Evolutionary conservation across 2,329 filamentous ascomycete species (phyloP).

Genomic region (Blumeriella jaapii): DNA sequence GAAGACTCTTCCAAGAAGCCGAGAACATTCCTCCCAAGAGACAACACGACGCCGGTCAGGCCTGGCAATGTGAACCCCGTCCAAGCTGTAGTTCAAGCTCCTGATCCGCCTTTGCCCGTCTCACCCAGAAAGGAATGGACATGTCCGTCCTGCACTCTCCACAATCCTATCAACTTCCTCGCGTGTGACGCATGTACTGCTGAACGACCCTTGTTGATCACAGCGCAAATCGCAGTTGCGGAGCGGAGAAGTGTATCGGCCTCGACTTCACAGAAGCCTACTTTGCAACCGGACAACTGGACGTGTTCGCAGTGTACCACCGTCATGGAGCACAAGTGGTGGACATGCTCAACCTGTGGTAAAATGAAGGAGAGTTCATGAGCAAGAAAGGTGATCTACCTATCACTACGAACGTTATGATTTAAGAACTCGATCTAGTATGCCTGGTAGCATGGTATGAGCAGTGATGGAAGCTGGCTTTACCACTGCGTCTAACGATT

Average conservation of each 20-base stretch:
- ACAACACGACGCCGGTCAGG: background rate
- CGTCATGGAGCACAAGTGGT: slow-evolving; percentile 42
- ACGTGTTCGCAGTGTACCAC: slow-evolving; percentile 40
- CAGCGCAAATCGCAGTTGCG: slow-evolving; percentile 15
- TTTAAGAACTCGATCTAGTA: background rate
- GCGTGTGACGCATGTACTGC: slow-evolving; percentile 46
- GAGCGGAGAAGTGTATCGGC: slow-evolving; percentile 5
- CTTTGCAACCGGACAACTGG: slow-evolving; percentile 30
- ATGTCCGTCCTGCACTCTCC: slow-evolving; percentile 44
- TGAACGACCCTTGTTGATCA: slow-evolving; percentile 30
- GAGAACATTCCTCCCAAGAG: slow-evolving; percentile 11
- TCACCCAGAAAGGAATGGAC: slow-evolving; percentile 38
- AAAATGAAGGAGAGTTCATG: slow-evolving; percentile 41
- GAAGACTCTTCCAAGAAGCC: slow-evolving; percentile 16
- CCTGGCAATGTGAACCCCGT: no score
- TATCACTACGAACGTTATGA: slow-evolving; percentile 1
- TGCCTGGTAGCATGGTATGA: background rate
- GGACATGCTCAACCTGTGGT: slow-evolving; percentile 44
- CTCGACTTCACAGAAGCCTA: slow-evolving; percentile 7
- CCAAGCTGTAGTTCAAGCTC: slow-evolving; percentile 4
- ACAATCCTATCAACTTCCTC: slow-evolving; percentile 39
- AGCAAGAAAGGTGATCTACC: slow-evolving; percentile 2
- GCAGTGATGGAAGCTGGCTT: no score
- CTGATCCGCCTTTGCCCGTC: slow-evolving; percentile 5
- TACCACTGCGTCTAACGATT: no score